Evolutionary conservation across 768 basidiomycete genomes (phyloP).

Genomic region (Pleurotus platypus): DNA sequence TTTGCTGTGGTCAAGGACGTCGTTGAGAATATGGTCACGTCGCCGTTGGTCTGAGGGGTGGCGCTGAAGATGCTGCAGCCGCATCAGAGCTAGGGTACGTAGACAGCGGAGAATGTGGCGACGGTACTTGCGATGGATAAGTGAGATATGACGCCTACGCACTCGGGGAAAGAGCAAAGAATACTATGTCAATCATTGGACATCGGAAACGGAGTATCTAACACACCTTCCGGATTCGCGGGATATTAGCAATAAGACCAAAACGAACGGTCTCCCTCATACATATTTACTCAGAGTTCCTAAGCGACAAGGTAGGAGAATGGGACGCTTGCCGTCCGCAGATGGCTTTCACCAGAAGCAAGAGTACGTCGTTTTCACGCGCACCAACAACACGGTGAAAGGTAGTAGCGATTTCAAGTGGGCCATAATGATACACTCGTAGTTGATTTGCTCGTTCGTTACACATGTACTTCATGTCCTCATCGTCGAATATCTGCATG

Average conservation of each 20-base stretch:
- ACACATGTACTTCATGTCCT: no score
- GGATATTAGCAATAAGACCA: constrained; percentile 17
- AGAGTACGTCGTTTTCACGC: no score
- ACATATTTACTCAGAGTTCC: no score
- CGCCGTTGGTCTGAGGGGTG: constrained; percentile 6
- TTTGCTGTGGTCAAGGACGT: constrained; percentile 89
- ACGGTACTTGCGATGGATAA: constrained; percentile 92
- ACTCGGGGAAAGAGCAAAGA: constrained; percentile 91
- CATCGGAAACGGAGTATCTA: background rate
- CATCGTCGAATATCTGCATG: no score
- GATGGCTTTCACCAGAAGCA: no score
- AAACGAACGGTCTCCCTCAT: no score
- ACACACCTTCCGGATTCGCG: constrained; percentile 87
- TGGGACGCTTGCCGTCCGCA: no score
- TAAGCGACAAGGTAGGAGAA: no score
- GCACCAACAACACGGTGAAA: no score
- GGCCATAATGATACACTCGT: no score
- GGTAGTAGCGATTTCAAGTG: no score
- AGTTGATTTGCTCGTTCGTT: no score
- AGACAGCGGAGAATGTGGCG: constrained; percentile 61
- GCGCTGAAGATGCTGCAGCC: constrained; percentile 31
- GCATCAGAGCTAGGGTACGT: constrained; percentile 30
- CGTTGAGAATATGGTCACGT: constrained; percentile 90
- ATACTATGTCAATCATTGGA: constrained; percentile 47
- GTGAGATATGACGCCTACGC: constrained; percentile 92